These are phyloP conservation scores for Sporopachydermia quercuum DNA, from an alignment of 805 yeast species.

Conservation along the genomic window DNA sequence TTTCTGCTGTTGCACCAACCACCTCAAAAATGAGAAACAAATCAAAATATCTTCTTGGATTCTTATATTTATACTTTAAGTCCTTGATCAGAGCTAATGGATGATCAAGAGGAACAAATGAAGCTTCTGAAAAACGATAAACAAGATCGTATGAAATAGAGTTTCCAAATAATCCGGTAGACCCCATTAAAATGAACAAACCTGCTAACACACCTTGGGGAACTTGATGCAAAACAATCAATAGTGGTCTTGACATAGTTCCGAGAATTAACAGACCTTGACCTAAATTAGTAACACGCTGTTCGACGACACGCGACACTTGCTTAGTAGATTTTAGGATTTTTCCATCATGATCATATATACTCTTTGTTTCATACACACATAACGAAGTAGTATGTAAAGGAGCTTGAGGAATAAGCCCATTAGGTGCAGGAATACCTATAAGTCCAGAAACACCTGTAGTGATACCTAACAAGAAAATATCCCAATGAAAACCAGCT, in stretches of 20 bases:
- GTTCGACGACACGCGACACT: conserved; percentile 63
- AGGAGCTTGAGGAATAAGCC: conserved; percentile 95
- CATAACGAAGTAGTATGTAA: conserved; percentile 71
- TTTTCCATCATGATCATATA: conserved; percentile 5
- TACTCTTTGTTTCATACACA: conserved; percentile 27
- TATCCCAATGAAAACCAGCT: conserved; percentile 86
- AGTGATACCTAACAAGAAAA: conserved; percentile 65
- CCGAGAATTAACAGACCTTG: conserved; percentile 80
- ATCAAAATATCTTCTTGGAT: conserved; percentile 23
- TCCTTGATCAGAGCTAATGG: conserved; percentile 20
- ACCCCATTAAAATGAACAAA: conserved; percentile 84
- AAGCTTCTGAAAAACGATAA: conserved; percentile 40
- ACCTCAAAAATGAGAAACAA: conserved; percentile 44
- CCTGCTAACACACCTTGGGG: conserved; percentile 95
- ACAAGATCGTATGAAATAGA: conserved; percentile 47
- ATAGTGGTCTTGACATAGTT: conserved; percentile 79
- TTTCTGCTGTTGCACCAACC: conserved; percentile 63
- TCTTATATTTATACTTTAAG: conserved; percentile 12
- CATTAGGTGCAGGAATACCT: conserved; percentile 94
- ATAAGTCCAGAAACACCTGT: conserved; percentile 79
- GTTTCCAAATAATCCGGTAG: conserved; percentile 58
- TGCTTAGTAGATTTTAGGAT: conserved; percentile 14
- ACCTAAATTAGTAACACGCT: conserved; percentile 65
- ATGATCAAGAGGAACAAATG: conserved; percentile 15
- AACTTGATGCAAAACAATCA: conserved; percentile 63